Base-by-base conservation (phyloP, 2,329 filamentous ascomycete genomes). In the Hypoxylon sp. region DNA sequence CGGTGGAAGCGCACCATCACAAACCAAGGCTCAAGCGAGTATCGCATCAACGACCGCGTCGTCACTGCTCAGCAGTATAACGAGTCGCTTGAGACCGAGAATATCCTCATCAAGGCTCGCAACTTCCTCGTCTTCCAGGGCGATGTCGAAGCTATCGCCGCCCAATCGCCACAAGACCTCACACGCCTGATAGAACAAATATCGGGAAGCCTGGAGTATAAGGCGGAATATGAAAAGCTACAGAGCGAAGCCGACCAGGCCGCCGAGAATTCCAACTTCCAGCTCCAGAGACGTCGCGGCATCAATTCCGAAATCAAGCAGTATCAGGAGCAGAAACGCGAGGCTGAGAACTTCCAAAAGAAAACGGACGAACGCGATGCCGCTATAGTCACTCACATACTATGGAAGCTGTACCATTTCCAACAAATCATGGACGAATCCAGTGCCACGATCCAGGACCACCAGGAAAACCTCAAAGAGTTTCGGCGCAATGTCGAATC, bases 101-200 rank as follows among this genome's bases (percentile, higher is more conserved):
- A 97, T 70, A 99, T 99, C 65, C 79, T 99, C 59, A 98, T 99
- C 80, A 98, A 97, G 75, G 95, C 95, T 27, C 87, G 95, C 65
- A 99, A 99, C 73, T 99, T 99, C 73, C 84, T 99, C 4, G 95
- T 99, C 29, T 99, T 99, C 74, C 95, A 99, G 75, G 96, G 95
- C 65, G 95, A 99, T 72, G 94, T 99, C 15, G 95, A 99, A 75
- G 91, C 92, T 20, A 97, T 99, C 70, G 96, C 95, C 1, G 92
- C 92, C 6, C 95, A 98, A 73, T 96, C 92, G 1, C 92, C 95
- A 0, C 93, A 92, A 67, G 95, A 98, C 70, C 84, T 99, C 33
- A 99, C 95, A 0, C 86, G 91, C 47, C 79, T 99, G 47, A 96
- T 99, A 54, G 95, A 99, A 77, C 95, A 98, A 75, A 98, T 99